Conservation (phyloP, 768 basidiomycete species). For the Chalciporus sphaerocephalus region DNA sequence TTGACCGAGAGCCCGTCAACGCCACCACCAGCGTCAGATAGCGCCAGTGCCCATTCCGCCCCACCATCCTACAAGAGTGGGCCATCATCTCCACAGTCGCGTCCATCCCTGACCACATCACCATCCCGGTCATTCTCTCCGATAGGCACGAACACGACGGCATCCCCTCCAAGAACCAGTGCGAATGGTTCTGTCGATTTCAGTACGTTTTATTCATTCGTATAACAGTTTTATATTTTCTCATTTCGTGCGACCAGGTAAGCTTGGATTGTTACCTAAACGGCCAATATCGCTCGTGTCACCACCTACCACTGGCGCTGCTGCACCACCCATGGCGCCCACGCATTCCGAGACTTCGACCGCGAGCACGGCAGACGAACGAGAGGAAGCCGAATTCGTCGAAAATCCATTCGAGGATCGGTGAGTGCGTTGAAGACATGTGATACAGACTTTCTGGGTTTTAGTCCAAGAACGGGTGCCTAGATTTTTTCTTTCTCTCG, state of each 20-base stretch:
- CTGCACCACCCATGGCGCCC: constrained; percentile 4
- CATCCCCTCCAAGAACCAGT: background rate
- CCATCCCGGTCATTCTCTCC: constrained; percentile 12
- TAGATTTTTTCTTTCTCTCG: background rate
- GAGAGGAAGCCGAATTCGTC: constrained; percentile 64
- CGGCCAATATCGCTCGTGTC: constrained; percentile 60
- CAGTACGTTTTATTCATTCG: no score
- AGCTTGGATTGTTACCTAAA: constrained; percentile 69
- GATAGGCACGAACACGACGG: background rate
- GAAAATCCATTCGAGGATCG: constrained; percentile 72
- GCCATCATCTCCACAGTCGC: background rate
- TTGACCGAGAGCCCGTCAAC: background rate
- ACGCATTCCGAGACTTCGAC: constrained; percentile 15
- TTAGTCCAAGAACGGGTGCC: no score
- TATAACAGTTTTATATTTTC: no score
- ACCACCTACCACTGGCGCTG: constrained; percentile 30
- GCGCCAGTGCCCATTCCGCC: background rate
- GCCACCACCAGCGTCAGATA: background rate
- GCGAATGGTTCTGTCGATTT: constrained; percentile 25
- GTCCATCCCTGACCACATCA: background rate
- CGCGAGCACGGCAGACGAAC: constrained; percentile 32
- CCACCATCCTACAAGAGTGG: constrained; percentile 7
- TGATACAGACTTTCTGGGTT: no score
- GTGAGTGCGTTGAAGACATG: no score
- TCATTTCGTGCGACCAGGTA: no score